These are phyloP conservation scores for Bacterosira constricta DNA, from an alignment of 108 stramenopile species.

Conservation along the genomic window DNA sequence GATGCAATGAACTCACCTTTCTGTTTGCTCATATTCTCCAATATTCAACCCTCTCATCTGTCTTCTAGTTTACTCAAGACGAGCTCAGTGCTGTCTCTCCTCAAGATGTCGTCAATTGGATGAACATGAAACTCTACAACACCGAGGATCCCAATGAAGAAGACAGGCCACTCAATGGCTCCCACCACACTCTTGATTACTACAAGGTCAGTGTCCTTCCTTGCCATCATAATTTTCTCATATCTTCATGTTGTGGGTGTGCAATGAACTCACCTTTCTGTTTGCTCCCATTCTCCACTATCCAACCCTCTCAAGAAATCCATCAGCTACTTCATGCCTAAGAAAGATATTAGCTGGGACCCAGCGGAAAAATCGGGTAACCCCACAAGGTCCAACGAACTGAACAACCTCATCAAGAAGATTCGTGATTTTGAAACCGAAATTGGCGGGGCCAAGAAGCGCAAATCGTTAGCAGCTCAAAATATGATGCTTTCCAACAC, in stretches of 20 bases:
- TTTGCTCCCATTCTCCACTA: too few species aligned
- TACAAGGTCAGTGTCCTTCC: too few species aligned
- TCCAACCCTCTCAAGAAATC: too few species aligned
- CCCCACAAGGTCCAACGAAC: constrained; percentile 3
- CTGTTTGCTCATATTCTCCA: background rate
- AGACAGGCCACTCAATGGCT: background rate
- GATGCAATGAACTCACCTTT: background rate
- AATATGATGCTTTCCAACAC: too few species aligned
- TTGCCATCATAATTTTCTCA: too few species aligned
- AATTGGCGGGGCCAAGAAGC: background rate
- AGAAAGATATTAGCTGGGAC: background rate
- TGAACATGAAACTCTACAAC: background rate
- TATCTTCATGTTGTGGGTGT: too few species aligned
- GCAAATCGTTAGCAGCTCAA: background rate
- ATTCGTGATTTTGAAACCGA: background rate
- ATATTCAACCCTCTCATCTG: background rate
- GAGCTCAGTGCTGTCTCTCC: background rate
- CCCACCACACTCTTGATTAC: background rate
- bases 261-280: too few species aligned
- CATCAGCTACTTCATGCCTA: constrained; percentile 9
- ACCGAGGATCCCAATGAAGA: background rate
- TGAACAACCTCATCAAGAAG: background rate
- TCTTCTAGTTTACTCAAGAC: background rate
- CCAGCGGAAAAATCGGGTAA: background rate
- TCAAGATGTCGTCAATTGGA: background rate